A percentile compares a stretch with the other conserved stretches of the same genome.
phyloP scores from a whole-genome alignment of 139 green algal genomes.

The Limnomonas spitsbergensis region DNA sequence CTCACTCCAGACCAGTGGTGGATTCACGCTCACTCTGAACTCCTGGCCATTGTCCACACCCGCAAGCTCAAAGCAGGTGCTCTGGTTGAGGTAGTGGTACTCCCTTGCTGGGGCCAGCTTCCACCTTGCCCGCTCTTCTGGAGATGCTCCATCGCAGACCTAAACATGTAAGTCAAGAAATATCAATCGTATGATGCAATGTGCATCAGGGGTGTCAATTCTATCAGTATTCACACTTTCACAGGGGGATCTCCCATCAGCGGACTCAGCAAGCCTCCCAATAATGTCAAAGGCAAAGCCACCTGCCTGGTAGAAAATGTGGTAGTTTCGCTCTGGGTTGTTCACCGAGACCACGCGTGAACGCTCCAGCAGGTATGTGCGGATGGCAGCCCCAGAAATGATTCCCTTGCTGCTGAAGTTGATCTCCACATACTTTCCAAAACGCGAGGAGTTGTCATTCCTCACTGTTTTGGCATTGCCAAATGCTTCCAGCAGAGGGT shows the following conservation, averaged over 20 bases:
- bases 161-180: slow-evolving; percentile 36
- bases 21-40: slow-evolving; percentile 73
- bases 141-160: slow-evolving; percentile 86
- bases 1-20: too few species aligned
- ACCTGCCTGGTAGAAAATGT: slow-evolving; percentile 97
- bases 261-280: slow-evolving; percentile 58
- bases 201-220: neutral
- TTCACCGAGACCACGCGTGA: slow-evolving; percentile 88
- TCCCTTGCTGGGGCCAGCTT: slow-evolving; percentile 60
- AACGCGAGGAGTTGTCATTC: slow-evolving; percentile 98
- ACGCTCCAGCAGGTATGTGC: slow-evolving; percentile 97
- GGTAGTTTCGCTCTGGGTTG: slow-evolving; percentile 96
- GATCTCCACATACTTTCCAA: slow-evolving; percentile 99
- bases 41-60: slow-evolving; percentile 83
- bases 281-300: slow-evolving; percentile 59
- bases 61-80: slow-evolving; percentile 80
- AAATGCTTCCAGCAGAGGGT: slow-evolving; percentile 97
- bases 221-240: neutral
- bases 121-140: slow-evolving; percentile 60
- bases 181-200: neutral
- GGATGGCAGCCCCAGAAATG: slow-evolving; percentile 85
- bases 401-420: slow-evolving; percentile 86
- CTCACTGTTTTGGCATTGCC: slow-evolving; percentile 97
- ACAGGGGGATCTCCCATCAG: neutral
- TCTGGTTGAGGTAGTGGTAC: slow-evolving; percentile 88